A percentile compares a stretch with the other conserved stretches of the same genome.
phyloP scores from a whole-genome alignment of 2,329 filamentous ascomycete genomes.

The Cyclaneusma minus region DNA sequence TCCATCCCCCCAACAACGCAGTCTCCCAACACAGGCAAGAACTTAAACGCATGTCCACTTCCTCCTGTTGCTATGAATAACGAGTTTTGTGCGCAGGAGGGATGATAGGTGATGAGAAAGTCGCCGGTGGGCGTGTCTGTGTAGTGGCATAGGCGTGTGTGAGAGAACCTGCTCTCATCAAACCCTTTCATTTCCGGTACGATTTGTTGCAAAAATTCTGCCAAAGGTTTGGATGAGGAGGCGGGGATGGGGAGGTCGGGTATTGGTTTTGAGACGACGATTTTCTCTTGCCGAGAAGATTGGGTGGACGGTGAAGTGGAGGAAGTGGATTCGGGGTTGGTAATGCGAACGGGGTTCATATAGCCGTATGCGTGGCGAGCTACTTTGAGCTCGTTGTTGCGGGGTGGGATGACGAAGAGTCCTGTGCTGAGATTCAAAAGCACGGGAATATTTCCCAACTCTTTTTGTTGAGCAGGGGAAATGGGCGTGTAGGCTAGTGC shows the following conservation, averaged over 20 bases:
- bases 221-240: too few species aligned
- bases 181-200: too few species aligned
- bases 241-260: conserved; percentile 21
- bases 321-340: conserved; percentile 8
- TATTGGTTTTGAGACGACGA: conserved; percentile 19
- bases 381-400: conserved; percentile 36
- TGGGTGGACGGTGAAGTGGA: too few species aligned
- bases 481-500: conserved; percentile 64
- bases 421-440: conserved; percentile 56
- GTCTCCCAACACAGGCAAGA: conserved; percentile 30
- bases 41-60: conserved; percentile 33
- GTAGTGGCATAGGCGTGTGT: conserved; percentile 45
- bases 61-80: conserved; percentile 33
- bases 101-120: conserved; percentile 44
- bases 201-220: too few species aligned
- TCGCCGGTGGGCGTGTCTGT: conserved; percentile 48
- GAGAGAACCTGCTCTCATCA: conserved; percentile 31
- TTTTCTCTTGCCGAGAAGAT: too few species aligned
- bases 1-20: conserved; percentile 26
- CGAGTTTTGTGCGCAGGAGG: conserved; percentile 23
- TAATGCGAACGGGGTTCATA: conserved; percentile 26
- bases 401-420: conserved; percentile 61
- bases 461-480: conserved; percentile 51
- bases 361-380: conserved; percentile 46
- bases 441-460: conserved; percentile 52